Percentiles rank a stretch among this genome's conserved stretches.
Conservation (phyloP, 768 basidiomycete species). For the Naganishia kalamii region DNA sequence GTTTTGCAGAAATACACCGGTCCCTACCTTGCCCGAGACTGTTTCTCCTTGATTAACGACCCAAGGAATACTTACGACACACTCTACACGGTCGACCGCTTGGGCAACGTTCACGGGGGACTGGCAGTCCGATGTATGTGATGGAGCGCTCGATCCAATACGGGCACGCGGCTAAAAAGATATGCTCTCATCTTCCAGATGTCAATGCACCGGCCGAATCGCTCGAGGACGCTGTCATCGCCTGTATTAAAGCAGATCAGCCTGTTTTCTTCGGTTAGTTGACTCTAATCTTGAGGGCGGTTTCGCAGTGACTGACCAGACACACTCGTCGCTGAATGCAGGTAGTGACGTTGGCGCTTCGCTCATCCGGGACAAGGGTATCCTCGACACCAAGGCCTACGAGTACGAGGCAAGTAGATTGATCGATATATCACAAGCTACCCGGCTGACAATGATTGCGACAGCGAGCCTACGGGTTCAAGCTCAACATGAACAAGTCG, state of each 20-base stretch:
- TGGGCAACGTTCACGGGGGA: constrained; percentile 88
- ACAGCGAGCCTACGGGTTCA: constrained; percentile 76
- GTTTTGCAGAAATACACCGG: constrained; percentile 31
- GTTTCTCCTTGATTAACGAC: constrained; percentile 91
- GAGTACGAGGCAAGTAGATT: constrained; percentile 58
- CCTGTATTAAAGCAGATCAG: constrained; percentile 76
- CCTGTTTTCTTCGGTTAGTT: constrained; percentile 73
- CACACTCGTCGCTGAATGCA: background rate
- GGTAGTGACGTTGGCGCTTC: constrained; percentile 84
- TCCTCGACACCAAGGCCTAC: constrained; percentile 79
- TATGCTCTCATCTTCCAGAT: constrained; percentile 51
- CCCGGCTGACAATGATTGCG: background rate
- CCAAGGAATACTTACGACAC: constrained; percentile 76
- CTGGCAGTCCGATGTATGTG: constrained; percentile 72
- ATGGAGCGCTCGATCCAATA: constrained; percentile 2
- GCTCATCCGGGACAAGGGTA: constrained; percentile 62
- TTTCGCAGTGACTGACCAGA: background rate
- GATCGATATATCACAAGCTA: background rate
- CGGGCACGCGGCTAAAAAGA: background rate
- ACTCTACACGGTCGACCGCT: constrained; percentile 83
- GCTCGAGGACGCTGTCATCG: constrained; percentile 74
- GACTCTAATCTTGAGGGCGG: no score
- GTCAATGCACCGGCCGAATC: constrained; percentile 80
- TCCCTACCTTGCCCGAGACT: constrained; percentile 51
- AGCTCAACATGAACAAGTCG: constrained; percentile 72